phyloP scores from a whole-genome alignment of 2,329 filamentous ascomycete genomes.

The Exophiala lecanii-corni region DNA sequence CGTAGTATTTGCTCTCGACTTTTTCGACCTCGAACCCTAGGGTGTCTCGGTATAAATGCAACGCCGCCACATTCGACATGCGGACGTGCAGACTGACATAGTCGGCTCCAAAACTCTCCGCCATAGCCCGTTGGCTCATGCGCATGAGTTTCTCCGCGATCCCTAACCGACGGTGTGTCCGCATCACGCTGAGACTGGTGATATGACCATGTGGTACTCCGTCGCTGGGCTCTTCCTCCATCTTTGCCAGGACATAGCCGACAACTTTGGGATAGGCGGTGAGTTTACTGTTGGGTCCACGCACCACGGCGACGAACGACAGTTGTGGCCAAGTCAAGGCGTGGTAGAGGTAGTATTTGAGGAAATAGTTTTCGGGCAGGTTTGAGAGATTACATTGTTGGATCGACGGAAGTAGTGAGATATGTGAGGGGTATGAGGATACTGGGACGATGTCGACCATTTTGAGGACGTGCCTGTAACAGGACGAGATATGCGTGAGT shows the following conservation, averaged over 20 bases:
- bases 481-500: too few relatives aligned
- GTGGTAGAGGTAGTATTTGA: constrained; percentile 99
- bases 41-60: constrained; percentile 88
- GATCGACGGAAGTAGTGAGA: constrained; percentile 79
- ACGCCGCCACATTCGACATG: constrained; percentile 83
- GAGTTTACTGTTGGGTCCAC: constrained; percentile 64
- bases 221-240: constrained; percentile 95
- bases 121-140: constrained; percentile 94
- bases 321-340: constrained; percentile 97
- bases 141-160: constrained; percentile 97
- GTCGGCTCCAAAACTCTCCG: constrained; percentile 82
- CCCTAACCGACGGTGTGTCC: constrained; percentile 83
- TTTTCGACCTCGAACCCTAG: constrained; percentile 80
- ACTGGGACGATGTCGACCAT: constrained; percentile 49
- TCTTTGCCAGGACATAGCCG: constrained; percentile 98
- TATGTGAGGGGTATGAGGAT: constrained; percentile 54
- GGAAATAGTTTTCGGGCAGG: constrained; percentile 98
- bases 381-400: constrained; percentile 99
- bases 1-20: constrained; percentile 87
- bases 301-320: constrained; percentile 92
- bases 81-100: constrained; percentile 97
- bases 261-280: constrained; percentile 96
- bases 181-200: constrained; percentile 90
- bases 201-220: constrained; percentile 94
- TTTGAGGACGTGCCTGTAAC: too few relatives aligned